Evolutionary conservation across 2,329 filamentous ascomycete genomes (phyloP), one percentile per base, ranked within the genome.

Genomic region (Aspergillus ochraceoroseus): DNA sequence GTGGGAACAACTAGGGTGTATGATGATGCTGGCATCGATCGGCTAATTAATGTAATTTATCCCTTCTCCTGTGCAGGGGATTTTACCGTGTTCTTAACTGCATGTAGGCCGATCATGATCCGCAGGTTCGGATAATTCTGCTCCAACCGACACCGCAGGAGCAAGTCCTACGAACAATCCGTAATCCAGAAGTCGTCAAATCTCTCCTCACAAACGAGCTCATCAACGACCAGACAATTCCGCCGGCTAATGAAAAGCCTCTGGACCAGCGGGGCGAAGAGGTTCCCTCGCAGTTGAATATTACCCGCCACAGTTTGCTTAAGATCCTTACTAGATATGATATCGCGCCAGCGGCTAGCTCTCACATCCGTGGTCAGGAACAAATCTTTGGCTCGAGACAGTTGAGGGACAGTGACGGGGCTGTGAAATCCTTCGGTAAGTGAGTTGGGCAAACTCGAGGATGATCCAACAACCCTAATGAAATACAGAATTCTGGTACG

Each of bases 291-390:
- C 38, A 40, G 23, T 23, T 40, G 2, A 34, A 40, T 15, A 40
- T 40, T n/a, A 40, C 38, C 5, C 38, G 38, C 15, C 22, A 13
- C 23, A 33, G 38, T 15, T 23, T 40, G 1, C 30, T 40, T 5
- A 40, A 34, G 22, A 40, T 40, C 15, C 31, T 40, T 5, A 34
- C 22, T 5, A 13, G 38, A n/a, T 40, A 26, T 4, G 38, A 40
- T 15, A 40, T 40, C n/a, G 38, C 38, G 15, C 38, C 38, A 7
- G 38, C 38, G 12, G 38, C 38, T 5, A 33, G 30, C 8, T 40
- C 38, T 28, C 38, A 40, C 12, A 40, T 40, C 15, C 38, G 38
- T 28, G 38, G 38, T 14, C 38, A 40, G n/a, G 38, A 40, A 15
- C 38, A 40, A 5, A 40, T 40, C 2, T 40, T 40, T 11, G 38